phyloP scores from a whole-genome alignment of 306 rosid genomes.

The Argentina anserina region DNA sequence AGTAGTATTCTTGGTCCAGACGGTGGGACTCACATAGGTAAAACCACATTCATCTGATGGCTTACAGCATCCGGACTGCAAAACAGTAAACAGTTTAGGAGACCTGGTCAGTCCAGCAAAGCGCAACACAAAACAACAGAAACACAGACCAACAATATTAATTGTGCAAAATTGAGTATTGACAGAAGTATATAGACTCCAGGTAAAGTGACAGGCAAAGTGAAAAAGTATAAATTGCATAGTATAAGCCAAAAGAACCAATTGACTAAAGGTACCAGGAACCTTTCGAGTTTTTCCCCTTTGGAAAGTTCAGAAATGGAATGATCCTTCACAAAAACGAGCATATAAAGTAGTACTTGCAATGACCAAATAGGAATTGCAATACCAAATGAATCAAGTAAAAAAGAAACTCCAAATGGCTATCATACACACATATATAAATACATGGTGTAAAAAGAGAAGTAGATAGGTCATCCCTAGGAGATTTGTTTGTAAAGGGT shows the following conservation, averaged over 20 bases:
- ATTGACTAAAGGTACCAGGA: not conserved
- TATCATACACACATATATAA: not conserved
- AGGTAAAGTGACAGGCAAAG: not conserved
- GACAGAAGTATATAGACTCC: not conserved
- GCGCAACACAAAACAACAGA: not conserved
- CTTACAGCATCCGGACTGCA: constrained; percentile 88
- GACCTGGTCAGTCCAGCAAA: not conserved
- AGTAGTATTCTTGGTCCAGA: constrained; percentile 29
- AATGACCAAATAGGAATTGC: not conserved
- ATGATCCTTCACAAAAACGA: not conserved
- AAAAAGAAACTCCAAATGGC: not conserved
- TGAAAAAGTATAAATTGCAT: not conserved
- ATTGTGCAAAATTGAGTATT: not conserved
- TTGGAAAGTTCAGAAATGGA: not conserved
- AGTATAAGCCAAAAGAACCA: not conserved
- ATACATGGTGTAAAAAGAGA: not conserved
- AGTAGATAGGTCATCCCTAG: no score
- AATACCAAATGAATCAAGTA: no score
- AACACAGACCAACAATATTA: not conserved
- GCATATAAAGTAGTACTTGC: not conserved
- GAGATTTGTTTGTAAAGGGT: not conserved
- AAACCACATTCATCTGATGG: constrained; percentile 56
- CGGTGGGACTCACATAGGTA: constrained; percentile 31
- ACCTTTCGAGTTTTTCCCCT: not conserved
- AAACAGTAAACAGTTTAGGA: constrained; percentile 10